These are phyloP conservation scores for Somion occarium DNA, from an alignment of 1,284 basidiomycete species.

Conservation along the genomic window DNA sequence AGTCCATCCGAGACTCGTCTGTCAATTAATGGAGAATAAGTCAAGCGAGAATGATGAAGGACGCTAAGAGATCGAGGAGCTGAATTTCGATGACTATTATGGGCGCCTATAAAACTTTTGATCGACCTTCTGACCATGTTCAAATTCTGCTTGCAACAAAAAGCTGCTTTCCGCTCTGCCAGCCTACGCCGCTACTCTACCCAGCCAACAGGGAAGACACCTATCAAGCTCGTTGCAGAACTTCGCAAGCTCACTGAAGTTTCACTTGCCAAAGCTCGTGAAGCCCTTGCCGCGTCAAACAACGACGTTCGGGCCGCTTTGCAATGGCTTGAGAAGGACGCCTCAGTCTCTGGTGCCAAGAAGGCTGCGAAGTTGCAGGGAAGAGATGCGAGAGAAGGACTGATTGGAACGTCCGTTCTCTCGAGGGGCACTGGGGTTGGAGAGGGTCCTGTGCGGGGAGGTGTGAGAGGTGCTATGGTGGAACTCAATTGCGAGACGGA, in stretches of 20 bases:
- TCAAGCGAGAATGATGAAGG: too few species aligned
- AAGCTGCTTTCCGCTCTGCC: background rate
- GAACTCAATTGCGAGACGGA: slow-evolving; percentile 98
- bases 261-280: slow-evolving; percentile 83
- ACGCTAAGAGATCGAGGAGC: too few species aligned
- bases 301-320: slow-evolving; percentile 77
- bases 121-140: background rate
- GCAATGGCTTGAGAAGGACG: slow-evolving; percentile 77
- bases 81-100: too few species aligned
- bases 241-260: slow-evolving; percentile 80
- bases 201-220: slow-evolving; percentile 34
- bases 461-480: slow-evolving; percentile 79
- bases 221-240: slow-evolving; percentile 79
- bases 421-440: slow-evolving; percentile 45
- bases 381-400: slow-evolving; percentile 72
- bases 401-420: slow-evolving; percentile 74
- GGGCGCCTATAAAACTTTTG: background rate
- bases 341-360: slow-evolving; percentile 64
- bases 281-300: slow-evolving; percentile 74
- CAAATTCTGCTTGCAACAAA: background rate
- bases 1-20: too few species aligned
- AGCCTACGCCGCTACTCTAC: slow-evolving; percentile 34
- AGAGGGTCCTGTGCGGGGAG: slow-evolving; percentile 15
- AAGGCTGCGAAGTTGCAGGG: slow-evolving; percentile 83
- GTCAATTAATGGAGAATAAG: too few species aligned